A percentile compares a stretch with the other conserved stretches of the same genome.
These are phyloP conservation scores for Pseudomassariella vexata DNA, from an alignment of 2,329 filamentous ascomycete species.

Conservation along the genomic window DNA sequence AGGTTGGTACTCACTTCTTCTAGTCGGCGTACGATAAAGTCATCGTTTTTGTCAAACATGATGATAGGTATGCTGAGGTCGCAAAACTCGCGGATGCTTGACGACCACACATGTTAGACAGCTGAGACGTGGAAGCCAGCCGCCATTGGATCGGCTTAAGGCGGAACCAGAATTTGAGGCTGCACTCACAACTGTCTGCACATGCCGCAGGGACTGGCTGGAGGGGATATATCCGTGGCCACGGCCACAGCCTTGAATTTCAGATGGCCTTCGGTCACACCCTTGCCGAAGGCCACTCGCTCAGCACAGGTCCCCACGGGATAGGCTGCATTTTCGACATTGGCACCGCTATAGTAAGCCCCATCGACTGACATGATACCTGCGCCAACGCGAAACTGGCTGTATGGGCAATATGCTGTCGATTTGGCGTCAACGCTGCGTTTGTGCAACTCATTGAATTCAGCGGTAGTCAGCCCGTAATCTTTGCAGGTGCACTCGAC, in stretches of 20 bases:
- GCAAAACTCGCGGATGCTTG: slow-evolving; percentile 72
- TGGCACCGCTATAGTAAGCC: slow-evolving; percentile 65
- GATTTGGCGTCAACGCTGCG: slow-evolving; percentile 67
- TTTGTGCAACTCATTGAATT: slow-evolving; percentile 59
- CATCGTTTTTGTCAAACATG: slow-evolving; percentile 84
- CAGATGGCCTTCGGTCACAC: slow-evolving; percentile 56
- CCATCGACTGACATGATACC: slow-evolving; percentile 58
- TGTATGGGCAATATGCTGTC: slow-evolving; percentile 88
- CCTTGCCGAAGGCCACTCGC: slow-evolving; percentile 78
- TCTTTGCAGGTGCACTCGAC: slow-evolving; percentile 28
- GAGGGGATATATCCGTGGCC: slow-evolving; percentile 67
- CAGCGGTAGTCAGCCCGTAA: slow-evolving; percentile 49
- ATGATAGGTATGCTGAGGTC: slow-evolving; percentile 67
- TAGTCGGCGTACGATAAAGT: slow-evolving; percentile 64
- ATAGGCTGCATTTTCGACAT: slow-evolving; percentile 90
- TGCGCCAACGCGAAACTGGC: slow-evolving; percentile 83
- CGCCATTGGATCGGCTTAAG: not conserved
- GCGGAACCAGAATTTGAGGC: not conserved
- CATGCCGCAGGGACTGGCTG: slow-evolving; percentile 85
- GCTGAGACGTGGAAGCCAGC: not conserved
- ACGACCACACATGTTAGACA: slow-evolving; percentile 1
- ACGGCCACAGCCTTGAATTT: slow-evolving; percentile 77
- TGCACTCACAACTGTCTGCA: slow-evolving; percentile 78
- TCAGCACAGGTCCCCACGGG: slow-evolving; percentile 96
- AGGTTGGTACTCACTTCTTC: slow-evolving; percentile 48